phyloP scores from a whole-genome alignment of 2,329 filamentous ascomycete genomes.

The Chrysosporium queenslandicum region DNA sequence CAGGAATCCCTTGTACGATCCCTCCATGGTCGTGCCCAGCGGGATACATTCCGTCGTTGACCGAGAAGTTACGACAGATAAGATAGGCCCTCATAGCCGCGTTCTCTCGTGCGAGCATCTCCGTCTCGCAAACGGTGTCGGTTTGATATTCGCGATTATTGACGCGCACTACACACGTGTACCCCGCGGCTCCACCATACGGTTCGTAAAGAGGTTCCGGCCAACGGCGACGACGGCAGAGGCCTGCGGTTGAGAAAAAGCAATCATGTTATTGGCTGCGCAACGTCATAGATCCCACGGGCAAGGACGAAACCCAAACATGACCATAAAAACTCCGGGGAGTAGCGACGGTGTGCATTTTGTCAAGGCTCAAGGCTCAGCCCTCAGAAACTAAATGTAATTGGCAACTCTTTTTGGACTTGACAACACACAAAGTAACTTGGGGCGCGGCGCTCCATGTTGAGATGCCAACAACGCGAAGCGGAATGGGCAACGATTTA shows the following conservation, averaged over 20 bases:
- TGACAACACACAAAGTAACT: conserved; percentile 1
- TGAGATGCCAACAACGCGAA: not conserved
- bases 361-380: not conserved
- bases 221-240: conserved; percentile 92
- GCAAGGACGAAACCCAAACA: not conserved
- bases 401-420: not conserved
- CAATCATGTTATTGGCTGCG: conserved; percentile 32
- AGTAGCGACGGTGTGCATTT: conserved; percentile 4
- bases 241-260: conserved; percentile 48
- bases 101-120: conserved; percentile 77
- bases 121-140: conserved; percentile 71
- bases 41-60: conserved; percentile 82
- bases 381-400: not conserved
- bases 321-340: not conserved
- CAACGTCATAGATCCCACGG: conserved; percentile 12
- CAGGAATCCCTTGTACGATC: conserved; percentile 52
- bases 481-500: not conserved
- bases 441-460: not conserved
- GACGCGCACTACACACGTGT: conserved; percentile 81
- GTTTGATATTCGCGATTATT: conserved; percentile 96
- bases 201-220: conserved; percentile 80
- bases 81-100: conserved; percentile 94
- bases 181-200: conserved; percentile 63
- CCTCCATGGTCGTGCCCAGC: conserved; percentile 46
- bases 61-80: conserved; percentile 94